Evolutionary conservation across 2,329 filamentous ascomycete genomes (phyloP), one percentile per base, ranked within the genome.

Genomic region (Diaporthe sp.): DNA sequence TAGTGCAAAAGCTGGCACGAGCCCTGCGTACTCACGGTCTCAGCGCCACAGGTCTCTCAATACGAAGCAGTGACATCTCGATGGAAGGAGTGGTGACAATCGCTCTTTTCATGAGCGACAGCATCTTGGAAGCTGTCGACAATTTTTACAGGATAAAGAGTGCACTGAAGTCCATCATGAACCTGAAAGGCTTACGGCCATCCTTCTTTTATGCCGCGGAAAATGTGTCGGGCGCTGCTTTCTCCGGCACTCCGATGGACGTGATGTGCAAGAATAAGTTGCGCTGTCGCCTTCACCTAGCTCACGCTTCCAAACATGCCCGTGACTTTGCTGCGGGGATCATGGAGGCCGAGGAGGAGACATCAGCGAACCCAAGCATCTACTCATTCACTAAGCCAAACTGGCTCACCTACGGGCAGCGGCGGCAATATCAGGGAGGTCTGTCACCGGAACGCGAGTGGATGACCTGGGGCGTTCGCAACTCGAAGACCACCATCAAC

Each of bases 381-480:
- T 68, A 53, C 8, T 46, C 44, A 25, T 68, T 68, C n/a, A n/a
- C 44, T 2, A 68, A 25, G 31, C 62, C 62, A 1, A 68, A 53
- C 13, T 68, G 46, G 46, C 46, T 39, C 12, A 53, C 28, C 22
- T 68, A 68, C 34, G 46, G 4, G 5, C n/a, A 53, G 6, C 25
- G 15, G 25, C 22, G 61, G 9, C 39, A 17, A 17, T 19, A 51
- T 6, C 4, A 0, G 12, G 44, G 15, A 17, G 28, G 3, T 34
- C 1, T 3, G 5, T 37, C 61, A 5, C 46, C 28, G 6, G 15
- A 39, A 37, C 39, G 61, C 31, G 62, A 53, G 15, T 68, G 13
- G 12, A 68, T 68, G 13, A 68, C 62, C 19, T 68, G 62, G 46
- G 62, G 62, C 12, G 28, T 22, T 39, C 31, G 31, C 10, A 68